Evolutionary conservation across 2,329 filamentous ascomycete genomes (phyloP).

Genomic region (Sarocladium oryzae): DNA sequence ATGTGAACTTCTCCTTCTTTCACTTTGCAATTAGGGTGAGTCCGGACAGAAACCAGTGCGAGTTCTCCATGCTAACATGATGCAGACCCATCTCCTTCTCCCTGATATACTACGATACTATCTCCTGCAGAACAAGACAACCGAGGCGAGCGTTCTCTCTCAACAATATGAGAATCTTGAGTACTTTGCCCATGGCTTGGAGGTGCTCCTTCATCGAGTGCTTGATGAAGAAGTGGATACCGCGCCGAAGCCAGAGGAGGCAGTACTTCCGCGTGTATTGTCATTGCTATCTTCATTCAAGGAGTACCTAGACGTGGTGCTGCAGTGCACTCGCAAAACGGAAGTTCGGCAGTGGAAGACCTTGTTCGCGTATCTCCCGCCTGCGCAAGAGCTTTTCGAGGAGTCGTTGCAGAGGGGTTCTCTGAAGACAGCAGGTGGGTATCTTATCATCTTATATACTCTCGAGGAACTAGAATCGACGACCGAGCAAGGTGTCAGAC

Average conservation of each 20-base stretch:
- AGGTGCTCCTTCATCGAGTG: slow-evolving; percentile 86
- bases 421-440: slow-evolving; percentile 91
- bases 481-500: slow-evolving; percentile 70
- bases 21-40: slow-evolving; percentile 81
- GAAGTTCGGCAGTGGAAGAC: slow-evolving; percentile 94
- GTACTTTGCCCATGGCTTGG: slow-evolving; percentile 89
- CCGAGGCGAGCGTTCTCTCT: slow-evolving; percentile 73
- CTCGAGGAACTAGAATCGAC: slow-evolving; percentile 63
- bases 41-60: slow-evolving; percentile 11
- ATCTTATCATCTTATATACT: slow-evolving; percentile 89
- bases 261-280: slow-evolving; percentile 57
- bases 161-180: slow-evolving; percentile 80
- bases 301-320: slow-evolving; percentile 87
- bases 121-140: slow-evolving; percentile 67
- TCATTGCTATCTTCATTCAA: slow-evolving; percentile 66
- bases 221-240: slow-evolving; percentile 89
- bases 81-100: slow-evolving; percentile 83
- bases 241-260: slow-evolving; percentile 53
- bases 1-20: slow-evolving; percentile 85
- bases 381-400: slow-evolving; percentile 87
- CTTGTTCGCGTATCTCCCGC: slow-evolving; percentile 83
- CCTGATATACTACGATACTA: slow-evolving; percentile 80
- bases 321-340: slow-evolving; percentile 95
- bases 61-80: slow-evolving; percentile 10
- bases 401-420: slow-evolving; percentile 79